Percentiles rank a stretch among this genome's conserved stretches.
These are phyloP conservation scores for Lunasporangiospora selenospora DNA, from an alignment of 192 early-diverging fungal species.

Conservation along the genomic window DNA sequence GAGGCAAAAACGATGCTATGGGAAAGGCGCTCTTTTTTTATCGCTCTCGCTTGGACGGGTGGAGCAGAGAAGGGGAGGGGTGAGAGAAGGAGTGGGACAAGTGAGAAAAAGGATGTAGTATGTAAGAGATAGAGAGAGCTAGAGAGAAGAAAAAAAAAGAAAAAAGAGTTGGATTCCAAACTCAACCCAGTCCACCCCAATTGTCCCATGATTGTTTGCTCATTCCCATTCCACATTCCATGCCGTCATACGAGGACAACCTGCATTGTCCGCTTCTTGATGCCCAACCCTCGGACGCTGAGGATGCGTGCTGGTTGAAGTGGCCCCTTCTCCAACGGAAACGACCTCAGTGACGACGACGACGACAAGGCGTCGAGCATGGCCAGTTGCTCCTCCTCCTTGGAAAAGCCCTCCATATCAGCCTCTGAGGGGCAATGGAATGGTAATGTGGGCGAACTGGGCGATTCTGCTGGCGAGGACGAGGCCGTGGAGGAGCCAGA, in stretches of 20 bases:
- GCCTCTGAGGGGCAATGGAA: not conserved
- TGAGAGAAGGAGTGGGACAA: not conserved
- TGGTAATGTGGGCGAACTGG: slow-evolving; percentile 23
- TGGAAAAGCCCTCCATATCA: not conserved
- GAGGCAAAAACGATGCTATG: too few relatives aligned
- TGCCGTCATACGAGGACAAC: not conserved
- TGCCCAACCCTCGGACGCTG: not conserved
- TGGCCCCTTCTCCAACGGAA: too few relatives aligned
- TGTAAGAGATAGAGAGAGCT: not conserved
- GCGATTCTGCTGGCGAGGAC: slow-evolving; percentile 32
- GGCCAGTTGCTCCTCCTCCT: slow-evolving; percentile 11
- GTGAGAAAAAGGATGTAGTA: not conserved
- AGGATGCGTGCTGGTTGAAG: not conserved
- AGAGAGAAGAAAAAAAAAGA: not conserved
- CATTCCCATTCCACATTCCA: not conserved
- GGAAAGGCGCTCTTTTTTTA: too few relatives aligned
- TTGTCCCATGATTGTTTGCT: too few relatives aligned
- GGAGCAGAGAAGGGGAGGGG: too few relatives aligned
- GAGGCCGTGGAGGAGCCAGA: slow-evolving; percentile 15
- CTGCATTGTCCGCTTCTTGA: not conserved
- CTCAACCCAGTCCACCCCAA: too few relatives aligned
- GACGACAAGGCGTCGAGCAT: slow-evolving; percentile 13
- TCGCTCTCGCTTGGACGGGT: too few relatives aligned
- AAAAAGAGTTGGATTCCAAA: too few relatives aligned
- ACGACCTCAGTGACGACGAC: slow-evolving; percentile 1